Evolutionary conservation across 1,284 basidiomycete species (phyloP).

Genomic region (Ceratobasidium sp.): DNA sequence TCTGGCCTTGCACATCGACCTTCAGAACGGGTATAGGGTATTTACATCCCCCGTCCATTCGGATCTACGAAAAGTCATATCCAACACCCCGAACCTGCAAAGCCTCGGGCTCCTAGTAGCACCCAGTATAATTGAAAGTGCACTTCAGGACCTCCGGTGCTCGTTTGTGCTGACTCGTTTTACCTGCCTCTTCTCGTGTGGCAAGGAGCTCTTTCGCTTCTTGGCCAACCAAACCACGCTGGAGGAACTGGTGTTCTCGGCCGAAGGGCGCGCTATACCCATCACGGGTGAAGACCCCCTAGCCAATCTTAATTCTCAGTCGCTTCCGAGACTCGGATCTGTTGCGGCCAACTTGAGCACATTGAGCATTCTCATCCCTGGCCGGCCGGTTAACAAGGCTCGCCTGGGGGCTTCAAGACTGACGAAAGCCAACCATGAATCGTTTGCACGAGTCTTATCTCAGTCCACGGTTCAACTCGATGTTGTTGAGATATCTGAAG

Average conservation of each 20-base stretch:
- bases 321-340: not conserved
- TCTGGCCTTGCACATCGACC: not conserved
- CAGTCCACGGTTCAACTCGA: not conserved
- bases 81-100: not conserved
- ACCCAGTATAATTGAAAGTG: not conserved
- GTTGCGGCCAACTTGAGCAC: not conserved
- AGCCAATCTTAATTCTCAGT: not conserved
- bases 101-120: not conserved
- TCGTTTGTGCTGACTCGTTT: not conserved
- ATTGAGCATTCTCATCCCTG: not conserved
- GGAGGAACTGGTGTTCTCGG: not conserved
- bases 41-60: too few species aligned
- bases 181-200: not conserved
- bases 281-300: too few species aligned
- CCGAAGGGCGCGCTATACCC: not conserved
- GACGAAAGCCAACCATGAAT: not conserved
- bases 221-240: not conserved
- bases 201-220: not conserved
- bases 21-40: too few species aligned
- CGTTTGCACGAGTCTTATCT: not conserved
- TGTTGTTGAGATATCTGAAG: too few species aligned
- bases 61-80: too few species aligned
- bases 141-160: not conserved
- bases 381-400: not conserved
- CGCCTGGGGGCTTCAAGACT: not conserved